These are phyloP conservation scores for Globisporangium echinulatum DNA, from an alignment of 352 stramenopile species.

Conservation along the genomic window DNA sequence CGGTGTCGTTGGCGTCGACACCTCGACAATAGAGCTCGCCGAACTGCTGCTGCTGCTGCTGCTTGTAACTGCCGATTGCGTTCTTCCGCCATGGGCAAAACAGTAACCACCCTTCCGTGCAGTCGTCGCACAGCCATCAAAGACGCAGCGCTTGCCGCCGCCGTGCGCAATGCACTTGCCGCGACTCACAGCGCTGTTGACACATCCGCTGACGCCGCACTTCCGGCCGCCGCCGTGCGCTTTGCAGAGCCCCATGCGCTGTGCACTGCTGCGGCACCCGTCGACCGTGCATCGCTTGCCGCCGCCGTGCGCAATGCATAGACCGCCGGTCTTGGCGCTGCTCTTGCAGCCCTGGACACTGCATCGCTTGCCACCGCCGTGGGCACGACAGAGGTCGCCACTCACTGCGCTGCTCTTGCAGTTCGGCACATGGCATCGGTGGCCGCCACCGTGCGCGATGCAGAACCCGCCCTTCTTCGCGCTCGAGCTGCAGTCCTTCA, in stretches of 20 bases:
- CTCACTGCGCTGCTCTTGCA: constrained; percentile 80
- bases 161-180: constrained; percentile 82
- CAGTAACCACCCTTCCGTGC: constrained; percentile 76
- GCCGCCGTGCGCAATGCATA: constrained; percentile 78
- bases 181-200: constrained; percentile 76
- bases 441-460: constrained; percentile 77
- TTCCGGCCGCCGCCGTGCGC: constrained; percentile 78
- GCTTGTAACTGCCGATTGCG: not conserved
- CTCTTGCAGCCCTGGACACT: constrained; percentile 64
- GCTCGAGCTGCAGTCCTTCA: constrained; percentile 59
- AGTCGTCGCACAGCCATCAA: constrained; percentile 68
- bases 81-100: constrained; percentile 70
- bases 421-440: constrained; percentile 61
- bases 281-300: constrained; percentile 76
- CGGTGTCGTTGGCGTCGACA: not conserved
- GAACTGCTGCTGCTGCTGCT: not conserved
- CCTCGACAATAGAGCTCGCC: not conserved
- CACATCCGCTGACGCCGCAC: constrained; percentile 53
- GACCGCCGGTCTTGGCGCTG: constrained; percentile 77
- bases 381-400: constrained; percentile 72
- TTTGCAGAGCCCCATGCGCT: constrained; percentile 81
- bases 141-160: constrained; percentile 72
- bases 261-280: constrained; percentile 66
- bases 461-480: constrained; percentile 84
- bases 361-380: constrained; percentile 73